Base-by-base conservation (phyloP, 1,139 yeast species). In the Debaryomyces sp. region DNA sequence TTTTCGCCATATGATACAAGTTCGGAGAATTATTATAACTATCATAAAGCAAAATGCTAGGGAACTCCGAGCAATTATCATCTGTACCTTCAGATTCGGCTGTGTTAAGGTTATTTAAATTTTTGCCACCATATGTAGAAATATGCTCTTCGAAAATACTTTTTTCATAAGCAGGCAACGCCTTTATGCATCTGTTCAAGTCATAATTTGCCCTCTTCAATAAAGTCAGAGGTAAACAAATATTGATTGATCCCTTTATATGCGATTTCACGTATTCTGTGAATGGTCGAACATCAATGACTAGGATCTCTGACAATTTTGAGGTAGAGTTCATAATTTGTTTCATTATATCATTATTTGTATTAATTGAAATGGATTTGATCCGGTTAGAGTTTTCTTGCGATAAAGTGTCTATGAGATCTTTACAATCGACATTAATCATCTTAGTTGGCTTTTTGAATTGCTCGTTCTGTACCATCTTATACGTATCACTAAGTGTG, bases 221-320 rank as follows among this genome's bases (percentile, higher is more conserved):
- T 43, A 89, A 71, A 1, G 96, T 89, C 17, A 94, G 83, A 1
- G 96, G 96, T 22, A 89, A 70, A 59, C 92, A 86, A 32, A 89
- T 77, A 60, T 87, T 87, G 40, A 86, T 69, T 1, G 96, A 79
- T 41, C 76, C 68, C n/a, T 57, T 58, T 13, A 89, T 61, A 50
- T 84, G 85, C 4, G 75, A 61, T 48, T 69, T 72, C 29, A 80
- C 71, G 62, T 71, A 87, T 46, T 85, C 89, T 5, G 87, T 79
- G 58, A 80, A 86, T 0, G 96, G 86, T 45, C 96, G 72, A 17
- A 85, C 81, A 61, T 89, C 96, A 13, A 89, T 69, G 5, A 85
- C 56, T 27, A 87, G 62, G 21, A 71, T 56, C 43, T 68, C 63
- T 13, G 38, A 35, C 26, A 35, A 35, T 22, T 35, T 35, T 21